Evolutionary conservation across 2,329 filamentous ascomycete genomes (phyloP), one percentile per base, ranked within the genome.

Genomic region (Ophiocordyceps camponoti-leonardi): DNA sequence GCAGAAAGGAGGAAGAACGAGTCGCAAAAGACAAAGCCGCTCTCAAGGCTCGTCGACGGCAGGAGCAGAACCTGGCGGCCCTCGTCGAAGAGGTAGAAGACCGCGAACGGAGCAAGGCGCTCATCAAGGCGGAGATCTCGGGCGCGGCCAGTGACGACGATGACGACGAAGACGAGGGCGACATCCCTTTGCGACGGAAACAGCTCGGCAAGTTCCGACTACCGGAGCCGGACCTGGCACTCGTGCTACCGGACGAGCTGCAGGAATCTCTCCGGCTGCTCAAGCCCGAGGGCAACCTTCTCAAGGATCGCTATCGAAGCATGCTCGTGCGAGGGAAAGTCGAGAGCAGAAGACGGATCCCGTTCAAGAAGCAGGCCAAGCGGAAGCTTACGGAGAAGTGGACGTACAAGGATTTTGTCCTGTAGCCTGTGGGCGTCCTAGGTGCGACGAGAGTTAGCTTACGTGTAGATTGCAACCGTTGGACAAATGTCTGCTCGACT

Each of bases 271-370:
- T 95, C 56, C 65, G 92, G 57, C 64, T 87, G 58, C 65, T 94
- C 52, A 94, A 90, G 63, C 92, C 92, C 0, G 92, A 98, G 63
- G 92, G 92, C n/a, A 96, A 95, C 59, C 67, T 95, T 37, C 70
- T 98, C 53, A 86, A 86, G 53, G 92, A 98, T 57, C 75, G 92
- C 44, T 96, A 94, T 68, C 73, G 92, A 50, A 96, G 77, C 61
- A 71, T 96, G 65, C 69, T 96, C 50, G 74, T 96, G 31, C 78
- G 87, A 50, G 92, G 92, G 48, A 94, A 92, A 66, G 66, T 98
- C 49, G 92, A 98, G 69, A 75, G 77, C 44, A 75, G 92, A 54
- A 81, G 81, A 59, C 80, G 81, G 45, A 76, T 90, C 47, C 75
- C 81, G 7, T 90, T 92, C 66, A 75, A 74, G 56, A 94, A 85